Base-by-base conservation (phyloP, 768 basidiomycete species). In the Hortiboletus flavorubellus region DNA sequence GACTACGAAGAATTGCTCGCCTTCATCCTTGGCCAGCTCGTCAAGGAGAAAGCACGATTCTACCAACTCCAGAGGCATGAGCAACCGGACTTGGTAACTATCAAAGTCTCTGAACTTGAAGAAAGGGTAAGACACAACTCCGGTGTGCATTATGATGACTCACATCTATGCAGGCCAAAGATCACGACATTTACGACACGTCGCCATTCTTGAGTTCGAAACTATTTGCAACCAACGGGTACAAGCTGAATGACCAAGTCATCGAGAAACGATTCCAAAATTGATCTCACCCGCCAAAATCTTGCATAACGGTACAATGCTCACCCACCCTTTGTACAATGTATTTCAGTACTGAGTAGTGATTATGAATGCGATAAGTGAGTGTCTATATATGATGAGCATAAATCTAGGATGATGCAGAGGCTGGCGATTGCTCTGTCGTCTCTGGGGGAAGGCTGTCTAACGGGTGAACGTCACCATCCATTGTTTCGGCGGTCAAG, bases 1-100 rank as follows among this genome's bases (percentile, higher is more conserved):
- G 97, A 99, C 66, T 91, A 97, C 72, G 97, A 98, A 68, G 97
- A 99, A 69, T 73, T 99, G 55, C 80, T 98, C 35, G 82, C 93
- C 2, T 99, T 97, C 83, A 76, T 98, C 61, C 86, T 99, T 34
- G 97, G 97, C 33, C 87, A 92, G 54, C 76, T 98, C 45, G 79
- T 98, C 70, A 98, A 98, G 72, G 93, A 97, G 64, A 91, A 89
- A 67, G 93, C 89, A 9, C 85, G 94, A 31, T 80, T 90, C 67
- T 78, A 93, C 65, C 88, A 93, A 69, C 74, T 88, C 57, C 88
- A 88, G 64, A 80, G 80, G 53, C 83, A 86, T 48, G 80, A 86
- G 56, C 87, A 93, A 60, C 94, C 95, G 0, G 85, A 87, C 30
- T 72, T 83, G 31, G 82, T 98, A 30, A 75, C 80, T 1, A 79